These are phyloP conservation scores for Colletotrichum simmondsii DNA, from an alignment of 2,329 filamentous ascomycete genomes.

Conservation along the genomic window DNA sequence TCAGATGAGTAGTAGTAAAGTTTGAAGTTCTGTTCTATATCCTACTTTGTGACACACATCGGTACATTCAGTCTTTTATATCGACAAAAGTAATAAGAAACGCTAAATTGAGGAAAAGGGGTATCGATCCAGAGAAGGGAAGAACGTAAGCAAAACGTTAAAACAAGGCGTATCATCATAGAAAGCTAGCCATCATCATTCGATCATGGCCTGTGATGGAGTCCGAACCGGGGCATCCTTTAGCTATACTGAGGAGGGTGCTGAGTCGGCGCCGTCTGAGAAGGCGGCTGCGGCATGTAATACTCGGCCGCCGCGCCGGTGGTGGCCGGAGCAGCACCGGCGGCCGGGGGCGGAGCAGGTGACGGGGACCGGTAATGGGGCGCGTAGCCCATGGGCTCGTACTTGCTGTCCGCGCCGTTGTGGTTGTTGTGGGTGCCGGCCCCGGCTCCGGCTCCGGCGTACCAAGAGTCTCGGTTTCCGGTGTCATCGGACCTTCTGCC, in stretches of 20 bases:
- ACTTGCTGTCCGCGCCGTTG: slow-evolving; percentile 5
- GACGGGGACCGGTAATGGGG: not conserved
- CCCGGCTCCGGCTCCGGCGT: slow-evolving; percentile 24
- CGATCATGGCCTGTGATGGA: too few species aligned
- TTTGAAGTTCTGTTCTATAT: not conserved
- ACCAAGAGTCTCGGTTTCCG: slow-evolving; percentile 16
- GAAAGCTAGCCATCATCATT: too few species aligned
- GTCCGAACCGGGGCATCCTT: not conserved
- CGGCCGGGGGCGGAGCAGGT: not conserved
- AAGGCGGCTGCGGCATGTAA: slow-evolving; percentile 27
- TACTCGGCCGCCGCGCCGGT: slow-evolving; percentile 25
- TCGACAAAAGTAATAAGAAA: not conserved
- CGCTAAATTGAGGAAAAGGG: not conserved
- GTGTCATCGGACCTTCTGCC: slow-evolving; percentile 14
- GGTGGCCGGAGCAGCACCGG: not conserved
- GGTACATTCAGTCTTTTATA: not conserved
- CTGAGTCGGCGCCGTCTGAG: slow-evolving; percentile 18
- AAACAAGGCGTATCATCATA: not conserved
- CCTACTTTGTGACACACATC: not conserved
- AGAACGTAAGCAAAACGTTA: not conserved
- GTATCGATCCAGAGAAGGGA: not conserved
- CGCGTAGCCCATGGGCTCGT: slow-evolving; percentile 23
- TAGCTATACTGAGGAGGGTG: slow-evolving; percentile 23
- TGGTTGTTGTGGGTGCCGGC: not conserved
- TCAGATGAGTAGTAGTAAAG: not conserved